Evolutionary conservation across 2,329 filamentous ascomycete genomes (phyloP).

Genomic region (Colletotrichum phormii): DNA sequence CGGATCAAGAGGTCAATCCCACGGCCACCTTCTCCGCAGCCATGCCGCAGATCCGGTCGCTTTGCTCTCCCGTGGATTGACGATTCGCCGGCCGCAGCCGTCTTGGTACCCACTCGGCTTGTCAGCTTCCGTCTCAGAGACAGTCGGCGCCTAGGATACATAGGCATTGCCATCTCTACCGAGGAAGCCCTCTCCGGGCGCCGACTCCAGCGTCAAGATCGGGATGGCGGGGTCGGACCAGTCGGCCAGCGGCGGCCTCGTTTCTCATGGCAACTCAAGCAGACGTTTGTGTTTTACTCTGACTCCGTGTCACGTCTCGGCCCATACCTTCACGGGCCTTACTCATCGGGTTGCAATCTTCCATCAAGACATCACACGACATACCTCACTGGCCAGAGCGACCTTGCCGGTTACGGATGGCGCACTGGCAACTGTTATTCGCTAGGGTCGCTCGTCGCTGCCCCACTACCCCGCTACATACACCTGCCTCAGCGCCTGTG

Average conservation of each 20-base stretch:
- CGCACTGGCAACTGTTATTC: slow-evolving; percentile 18
- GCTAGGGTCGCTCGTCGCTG: background rate
- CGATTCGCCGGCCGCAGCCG: background rate
- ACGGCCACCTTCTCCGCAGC: background rate
- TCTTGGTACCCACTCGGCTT: slow-evolving; percentile 6
- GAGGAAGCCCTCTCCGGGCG: background rate
- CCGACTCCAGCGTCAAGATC: slow-evolving; percentile 16
- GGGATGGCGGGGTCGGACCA: slow-evolving; percentile 18
- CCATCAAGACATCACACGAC: slow-evolving; percentile 12
- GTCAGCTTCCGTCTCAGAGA: background rate
- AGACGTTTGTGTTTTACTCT: background rate
- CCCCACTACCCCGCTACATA: slow-evolving; percentile 34
- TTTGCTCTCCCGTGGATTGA: background rate
- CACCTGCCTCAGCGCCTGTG: slow-evolving; percentile 2
- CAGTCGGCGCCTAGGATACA: slow-evolving; percentile 2
- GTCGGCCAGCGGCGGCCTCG: background rate
- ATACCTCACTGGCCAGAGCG: background rate
- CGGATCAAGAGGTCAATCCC: background rate
- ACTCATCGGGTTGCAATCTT: slow-evolving; percentile 4
- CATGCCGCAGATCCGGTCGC: background rate
- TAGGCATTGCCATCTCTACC: slow-evolving; percentile 6
- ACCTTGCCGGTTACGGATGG: background rate
- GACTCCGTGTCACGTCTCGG: background rate
- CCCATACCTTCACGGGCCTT: background rate
- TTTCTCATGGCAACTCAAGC: background rate